Base-by-base conservation (phyloP, 2,329 filamentous ascomycete genomes). In the Nigrospora osmanthi region DNA sequence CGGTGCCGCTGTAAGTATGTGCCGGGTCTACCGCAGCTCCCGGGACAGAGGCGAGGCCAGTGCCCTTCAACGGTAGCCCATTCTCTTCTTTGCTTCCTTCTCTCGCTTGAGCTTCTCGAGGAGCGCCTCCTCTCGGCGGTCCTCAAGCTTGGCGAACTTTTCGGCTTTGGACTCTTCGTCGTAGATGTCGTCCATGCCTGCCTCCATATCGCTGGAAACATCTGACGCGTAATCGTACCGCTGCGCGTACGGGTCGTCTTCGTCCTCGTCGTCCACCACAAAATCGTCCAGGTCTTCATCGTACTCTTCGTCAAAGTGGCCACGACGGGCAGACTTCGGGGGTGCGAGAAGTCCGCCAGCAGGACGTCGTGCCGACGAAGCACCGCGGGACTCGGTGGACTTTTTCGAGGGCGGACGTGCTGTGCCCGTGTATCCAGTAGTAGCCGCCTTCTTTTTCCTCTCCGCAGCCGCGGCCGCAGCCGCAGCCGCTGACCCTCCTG, bases 141-240 rank as follows among this genome's bases (percentile, higher is more conserved):
- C 87, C 58, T 90, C 87, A 39, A 74, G 73, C 38, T 76, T 77
- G 19, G 85, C 87, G 44, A 75, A 70, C 30, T 68, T 64, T 48
- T 83, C 75, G 2, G 85, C 83, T 41, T 68, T 59, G 39, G 71
- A 68, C 60, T 91, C 87, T 60, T 91, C 87, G 33, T 75, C 68
- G 49, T 89, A 84, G 43, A 90, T 78, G 53, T 89, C 85, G 48
- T 82, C 83, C 34, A 84, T 61, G 32, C 84, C 85, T 2, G 84
- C 87, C 61, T 89, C 85, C 83, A 89, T 89, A 54, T 88, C 86
- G 6, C 83, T 87, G 6, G 82, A 85, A 6, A 61, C 79, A 44
- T 85, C 84, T 1, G 80, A 82, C 3, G 70, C 75, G 51, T 86
- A 83, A 40, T 70, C 72, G 49, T 76, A 73, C 6, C 66, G 64